Percentiles rank a stretch among this genome's conserved stretches.
These are phyloP conservation scores for Pythium diclinum DNA, from an alignment of 352 stramenopile species.

Conservation along the genomic window DNA sequence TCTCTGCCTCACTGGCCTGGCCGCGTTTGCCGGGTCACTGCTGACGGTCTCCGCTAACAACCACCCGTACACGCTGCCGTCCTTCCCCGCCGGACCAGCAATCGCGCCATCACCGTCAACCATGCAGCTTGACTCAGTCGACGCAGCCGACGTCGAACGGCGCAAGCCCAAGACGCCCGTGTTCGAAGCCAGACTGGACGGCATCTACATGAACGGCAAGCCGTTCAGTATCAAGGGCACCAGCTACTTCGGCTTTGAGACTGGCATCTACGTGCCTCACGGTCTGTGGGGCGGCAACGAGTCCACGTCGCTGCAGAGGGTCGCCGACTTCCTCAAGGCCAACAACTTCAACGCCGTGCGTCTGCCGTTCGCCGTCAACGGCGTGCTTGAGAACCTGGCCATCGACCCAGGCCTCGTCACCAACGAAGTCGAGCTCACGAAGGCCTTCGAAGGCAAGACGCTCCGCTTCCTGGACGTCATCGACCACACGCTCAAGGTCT, in stretches of 20 bases:
- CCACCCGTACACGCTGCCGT: not conserved
- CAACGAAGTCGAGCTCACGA: slow-evolving; percentile 30
- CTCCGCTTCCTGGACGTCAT: slow-evolving; percentile 53
- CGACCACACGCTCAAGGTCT: slow-evolving; percentile 40
- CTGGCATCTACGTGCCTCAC: slow-evolving; percentile 51
- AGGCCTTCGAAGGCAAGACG: slow-evolving; percentile 28
- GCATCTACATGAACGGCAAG: slow-evolving; percentile 33
- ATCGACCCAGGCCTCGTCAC: slow-evolving; percentile 41
- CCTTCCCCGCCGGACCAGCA: not conserved
- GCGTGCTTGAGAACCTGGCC: slow-evolving; percentile 33
- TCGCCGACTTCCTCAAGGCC: slow-evolving; percentile 33
- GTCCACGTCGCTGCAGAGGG: slow-evolving; percentile 41
- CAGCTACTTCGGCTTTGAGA: slow-evolving; percentile 71
- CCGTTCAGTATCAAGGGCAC: slow-evolving; percentile 52
- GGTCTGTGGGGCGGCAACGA: slow-evolving; percentile 53
- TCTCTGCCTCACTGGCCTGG: not conserved
- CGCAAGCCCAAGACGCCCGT: slow-evolving; percentile 49
- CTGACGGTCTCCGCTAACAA: not conserved
- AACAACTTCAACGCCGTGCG: slow-evolving; percentile 57
- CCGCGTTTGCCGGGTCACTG: not conserved
- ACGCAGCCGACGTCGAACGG: slow-evolving; percentile 3
- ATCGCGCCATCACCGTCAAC: not conserved
- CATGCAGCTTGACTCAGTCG: not conserved
- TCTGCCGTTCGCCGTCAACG: slow-evolving; percentile 44
- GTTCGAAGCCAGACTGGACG: slow-evolving; percentile 34